A percentile compares a stretch with the other conserved stretches of the same genome.
phyloP scores from a whole-genome alignment of 1,284 basidiomycete species.

The Sporisorium reilianum region DNA sequence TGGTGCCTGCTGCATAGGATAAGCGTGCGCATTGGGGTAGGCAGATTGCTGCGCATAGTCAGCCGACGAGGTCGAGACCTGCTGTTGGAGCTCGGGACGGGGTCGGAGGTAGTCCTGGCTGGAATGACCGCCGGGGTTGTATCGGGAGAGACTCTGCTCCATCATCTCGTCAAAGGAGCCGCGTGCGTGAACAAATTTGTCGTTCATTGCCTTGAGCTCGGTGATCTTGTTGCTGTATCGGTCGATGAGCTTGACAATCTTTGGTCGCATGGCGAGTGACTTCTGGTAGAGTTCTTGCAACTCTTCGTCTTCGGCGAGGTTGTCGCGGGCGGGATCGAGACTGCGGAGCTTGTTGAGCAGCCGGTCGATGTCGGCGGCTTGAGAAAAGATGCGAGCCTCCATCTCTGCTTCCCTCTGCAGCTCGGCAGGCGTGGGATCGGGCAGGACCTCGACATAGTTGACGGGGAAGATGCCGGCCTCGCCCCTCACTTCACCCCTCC shows the following conservation, averaged over 20 bases:
- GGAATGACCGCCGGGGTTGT: constrained; percentile 70
- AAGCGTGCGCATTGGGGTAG: constrained; percentile 23
- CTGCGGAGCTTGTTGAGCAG: constrained; percentile 83
- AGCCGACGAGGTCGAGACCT: constrained; percentile 34
- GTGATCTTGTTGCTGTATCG: constrained; percentile 76
- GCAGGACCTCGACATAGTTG: constrained; percentile 93
- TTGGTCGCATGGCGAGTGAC: constrained; percentile 87
- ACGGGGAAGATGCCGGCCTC: constrained; percentile 97
- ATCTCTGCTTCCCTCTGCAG: constrained; percentile 86
- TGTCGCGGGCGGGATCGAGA: constrained; percentile 81
- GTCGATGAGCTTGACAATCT: constrained; percentile 95
- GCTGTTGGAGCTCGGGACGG: constrained; percentile 44
- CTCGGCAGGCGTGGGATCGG: constrained; percentile 84
- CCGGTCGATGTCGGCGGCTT: constrained; percentile 87
- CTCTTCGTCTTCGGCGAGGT: constrained; percentile 87
- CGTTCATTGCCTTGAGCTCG: constrained; percentile 88
- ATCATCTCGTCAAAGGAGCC: constrained; percentile 89
- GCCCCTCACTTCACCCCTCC: constrained; percentile 92
- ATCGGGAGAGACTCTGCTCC: constrained; percentile 85
- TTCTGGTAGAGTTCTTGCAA: constrained; percentile 94
- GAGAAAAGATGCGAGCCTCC: constrained; percentile 86
- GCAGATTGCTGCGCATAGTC: constrained; percentile 42
- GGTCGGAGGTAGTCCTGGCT: constrained; percentile 43
- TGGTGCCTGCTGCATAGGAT: constrained; percentile 21
- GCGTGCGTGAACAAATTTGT: constrained; percentile 84